A percentile compares a stretch with the other conserved stretches of the same genome.
Evolutionary conservation across 2,329 filamentous ascomycete species (phyloP).

Genomic region (Zasmidium citrigriseum): DNA sequence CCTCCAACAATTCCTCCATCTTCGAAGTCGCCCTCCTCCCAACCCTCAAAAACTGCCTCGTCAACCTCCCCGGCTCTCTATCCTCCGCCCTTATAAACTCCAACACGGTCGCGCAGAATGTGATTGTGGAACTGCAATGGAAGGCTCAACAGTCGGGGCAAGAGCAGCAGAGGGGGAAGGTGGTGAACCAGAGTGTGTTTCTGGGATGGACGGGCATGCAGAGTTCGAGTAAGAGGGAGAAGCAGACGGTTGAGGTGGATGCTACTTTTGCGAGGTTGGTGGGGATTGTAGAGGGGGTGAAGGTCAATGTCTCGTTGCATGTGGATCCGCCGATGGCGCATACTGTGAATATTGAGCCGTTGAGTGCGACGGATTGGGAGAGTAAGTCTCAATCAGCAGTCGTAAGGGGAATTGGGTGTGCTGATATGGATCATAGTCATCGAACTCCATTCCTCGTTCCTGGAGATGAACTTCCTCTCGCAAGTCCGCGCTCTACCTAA

Average conservation of each 20-base stretch:
- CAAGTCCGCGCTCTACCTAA: conserved; percentile 94
- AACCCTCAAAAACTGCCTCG: conserved; percentile 83
- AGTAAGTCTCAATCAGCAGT: conserved; percentile 50
- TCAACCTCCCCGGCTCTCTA: conserved; percentile 84
- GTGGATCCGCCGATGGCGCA: conserved; percentile 88
- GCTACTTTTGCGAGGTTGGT: conserved; percentile 76
- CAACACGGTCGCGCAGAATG: conserved; percentile 93
- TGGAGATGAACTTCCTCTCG: conserved; percentile 88
- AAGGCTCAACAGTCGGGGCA: conserved; percentile 52
- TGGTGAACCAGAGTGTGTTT: conserved; percentile 69
- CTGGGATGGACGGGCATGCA: conserved; percentile 98
- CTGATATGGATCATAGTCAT: conserved; percentile 59
- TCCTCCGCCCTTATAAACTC: conserved; percentile 84
- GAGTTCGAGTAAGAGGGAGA: conserved; percentile 70
- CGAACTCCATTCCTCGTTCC: conserved; percentile 91
- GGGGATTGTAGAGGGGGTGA: conserved; percentile 78
- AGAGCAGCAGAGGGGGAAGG: conserved; percentile 25
- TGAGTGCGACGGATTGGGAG: conserved; percentile 97
- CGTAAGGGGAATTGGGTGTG: background rate
- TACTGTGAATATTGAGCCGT: conserved; percentile 93
- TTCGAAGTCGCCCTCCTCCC: conserved; percentile 78
- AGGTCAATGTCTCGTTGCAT: conserved; percentile 70
- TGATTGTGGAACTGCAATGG: conserved; percentile 87
- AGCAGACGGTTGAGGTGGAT: conserved; percentile 80
- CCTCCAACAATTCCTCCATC: conserved; percentile 5